Conservation (phyloP, 805 yeast genomes). For the Candida dendrica region DNA sequence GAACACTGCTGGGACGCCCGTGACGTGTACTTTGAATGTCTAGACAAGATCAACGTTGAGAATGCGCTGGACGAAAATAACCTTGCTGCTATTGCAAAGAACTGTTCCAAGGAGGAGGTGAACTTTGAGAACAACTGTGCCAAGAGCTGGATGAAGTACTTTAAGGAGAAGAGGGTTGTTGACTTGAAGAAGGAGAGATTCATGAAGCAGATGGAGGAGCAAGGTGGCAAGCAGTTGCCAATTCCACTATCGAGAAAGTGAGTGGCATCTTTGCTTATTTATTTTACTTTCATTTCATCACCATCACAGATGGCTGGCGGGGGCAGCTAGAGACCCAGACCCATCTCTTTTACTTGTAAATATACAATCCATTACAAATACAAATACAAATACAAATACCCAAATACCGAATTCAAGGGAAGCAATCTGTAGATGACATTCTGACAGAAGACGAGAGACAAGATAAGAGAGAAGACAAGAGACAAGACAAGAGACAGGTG, state of each 20-base stretch:
- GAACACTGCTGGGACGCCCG: constrained; percentile 86
- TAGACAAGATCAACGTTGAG: constrained; percentile 58
- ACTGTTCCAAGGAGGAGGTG: constrained; percentile 52
- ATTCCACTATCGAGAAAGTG: constrained; percentile 13
- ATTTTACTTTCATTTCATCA: not conserved
- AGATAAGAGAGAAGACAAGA: too few relatives aligned
- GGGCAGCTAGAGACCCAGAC: too few relatives aligned
- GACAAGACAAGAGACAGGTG: too few relatives aligned
- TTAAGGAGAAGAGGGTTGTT: constrained; percentile 81
- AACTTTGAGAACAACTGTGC: constrained; percentile 72
- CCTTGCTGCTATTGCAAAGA: constrained; percentile 36
- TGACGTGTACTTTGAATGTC: constrained; percentile 69
- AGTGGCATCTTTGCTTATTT: too few relatives aligned
- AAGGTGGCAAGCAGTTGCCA: constrained; percentile 38
- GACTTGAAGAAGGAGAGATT: constrained; percentile 66
- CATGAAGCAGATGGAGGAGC: constrained; percentile 61
- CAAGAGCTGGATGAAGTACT: constrained; percentile 81
- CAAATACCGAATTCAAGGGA: too few relatives aligned
- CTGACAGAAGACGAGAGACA: too few relatives aligned
- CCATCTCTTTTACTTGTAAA: not conserved
- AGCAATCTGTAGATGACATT: too few relatives aligned
- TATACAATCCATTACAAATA: not conserved
- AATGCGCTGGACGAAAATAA: constrained; percentile 58
- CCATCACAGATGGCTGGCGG: too few relatives aligned
- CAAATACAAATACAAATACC: too few relatives aligned